Percentiles rank a stretch among this genome's conserved stretches.
Conservation (phyloP, 106 monocot genomes). For the Dendrobium officinale region DNA sequence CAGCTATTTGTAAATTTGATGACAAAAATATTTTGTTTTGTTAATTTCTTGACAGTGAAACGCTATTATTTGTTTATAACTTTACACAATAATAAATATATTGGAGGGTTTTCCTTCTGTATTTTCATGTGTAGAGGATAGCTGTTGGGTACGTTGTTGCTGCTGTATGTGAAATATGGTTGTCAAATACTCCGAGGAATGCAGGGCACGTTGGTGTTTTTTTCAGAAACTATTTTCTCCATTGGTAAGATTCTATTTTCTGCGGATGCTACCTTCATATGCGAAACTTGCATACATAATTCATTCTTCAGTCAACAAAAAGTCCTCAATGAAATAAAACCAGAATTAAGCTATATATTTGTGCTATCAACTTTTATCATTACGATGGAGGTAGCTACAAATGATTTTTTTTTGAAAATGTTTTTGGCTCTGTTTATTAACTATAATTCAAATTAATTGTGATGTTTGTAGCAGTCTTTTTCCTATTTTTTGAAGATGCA, state of each 20-base stretch:
- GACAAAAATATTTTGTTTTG: background rate
- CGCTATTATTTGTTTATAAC: background rate
- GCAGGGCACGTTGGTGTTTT: constrained; percentile 7
- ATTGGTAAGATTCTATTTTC: constrained; percentile 35
- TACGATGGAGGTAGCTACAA: background rate
- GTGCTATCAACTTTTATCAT: background rate
- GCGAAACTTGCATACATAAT: background rate
- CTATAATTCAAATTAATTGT: background rate
- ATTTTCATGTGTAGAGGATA: constrained; percentile 46
- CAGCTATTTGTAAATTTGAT: background rate
- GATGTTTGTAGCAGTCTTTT: background rate
- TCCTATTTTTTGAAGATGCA: background rate
- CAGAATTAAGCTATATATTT: background rate
- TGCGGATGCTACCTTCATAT: background rate
- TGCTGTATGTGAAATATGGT: constrained; percentile 91
- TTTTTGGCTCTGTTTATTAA: background rate
- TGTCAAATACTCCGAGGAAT: constrained; percentile 25
- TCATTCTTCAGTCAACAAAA: background rate
- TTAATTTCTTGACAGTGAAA: background rate
- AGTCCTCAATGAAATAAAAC: background rate
- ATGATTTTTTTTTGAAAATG: background rate
- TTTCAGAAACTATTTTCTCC: constrained; percentile 39
- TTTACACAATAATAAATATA: background rate
- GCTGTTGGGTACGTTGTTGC: constrained; percentile 75
- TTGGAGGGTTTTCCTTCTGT: background rate